Percentiles rank a stretch among this genome's conserved stretches.
These are phyloP conservation scores for Calonectria fujianensis DNA, from an alignment of 2,329 filamentous ascomycete genomes.

Conservation along the genomic window DNA sequence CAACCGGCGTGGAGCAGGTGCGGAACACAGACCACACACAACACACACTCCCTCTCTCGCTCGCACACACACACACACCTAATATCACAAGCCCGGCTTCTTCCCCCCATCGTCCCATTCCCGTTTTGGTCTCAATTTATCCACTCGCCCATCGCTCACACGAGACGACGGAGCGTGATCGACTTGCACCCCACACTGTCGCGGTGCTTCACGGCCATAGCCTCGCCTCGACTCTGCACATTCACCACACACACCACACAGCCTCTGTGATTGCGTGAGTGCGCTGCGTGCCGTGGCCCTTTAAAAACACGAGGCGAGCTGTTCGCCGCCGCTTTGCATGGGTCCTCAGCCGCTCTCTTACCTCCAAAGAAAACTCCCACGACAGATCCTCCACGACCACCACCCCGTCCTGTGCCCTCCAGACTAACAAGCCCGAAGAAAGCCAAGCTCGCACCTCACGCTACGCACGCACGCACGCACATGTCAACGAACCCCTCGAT, in stretches of 20 bases:
- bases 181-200: constrained; percentile 33
- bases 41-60: constrained; percentile 5
- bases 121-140: constrained; percentile 26
- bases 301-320: constrained; percentile 21
- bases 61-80: constrained; percentile 11
- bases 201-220: constrained; percentile 31
- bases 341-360: constrained; percentile 8
- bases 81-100: constrained; percentile 21
- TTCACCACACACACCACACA: constrained; percentile 25
- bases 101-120: constrained; percentile 25
- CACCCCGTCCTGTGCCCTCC: constrained; percentile 10
- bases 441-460: constrained; percentile 22
- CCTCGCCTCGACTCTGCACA: constrained; percentile 12
- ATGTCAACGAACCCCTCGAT: constrained; percentile 20
- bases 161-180: constrained; percentile 39
- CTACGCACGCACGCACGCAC: constrained; percentile 19
- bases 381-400: constrained; percentile 5
- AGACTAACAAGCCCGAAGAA: constrained; percentile 12
- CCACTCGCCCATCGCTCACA: constrained; percentile 30
- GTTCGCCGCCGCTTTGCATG: neutral
- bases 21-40: constrained; percentile 26
- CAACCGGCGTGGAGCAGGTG: constrained; percentile 13
- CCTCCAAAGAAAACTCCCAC: neutral
- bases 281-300: constrained; percentile 18
- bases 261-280: constrained; percentile 37